A percentile compares a stretch with the other conserved stretches of the same genome.
Evolutionary conservation across 805 yeast species (phyloP).

Genomic region (Grigorovia jiainica): DNA sequence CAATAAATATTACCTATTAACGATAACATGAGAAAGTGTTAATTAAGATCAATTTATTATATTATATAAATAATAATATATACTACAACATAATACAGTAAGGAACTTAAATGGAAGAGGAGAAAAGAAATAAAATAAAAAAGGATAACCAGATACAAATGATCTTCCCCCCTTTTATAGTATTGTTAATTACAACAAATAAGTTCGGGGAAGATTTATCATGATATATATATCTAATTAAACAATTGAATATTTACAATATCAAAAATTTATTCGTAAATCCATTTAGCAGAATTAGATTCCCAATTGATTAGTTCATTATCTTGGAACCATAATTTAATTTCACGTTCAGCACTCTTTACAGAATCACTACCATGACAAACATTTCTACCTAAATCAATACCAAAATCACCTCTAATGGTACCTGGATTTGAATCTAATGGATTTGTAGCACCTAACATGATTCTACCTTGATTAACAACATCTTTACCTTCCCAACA

Average conservation of each 20-base stretch:
- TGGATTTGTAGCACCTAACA: constrained; percentile 99
- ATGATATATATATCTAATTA: too few relatives aligned
- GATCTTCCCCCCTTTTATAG: not conserved
- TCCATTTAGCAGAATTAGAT: constrained; percentile 76
- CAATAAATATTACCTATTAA: too few relatives aligned
- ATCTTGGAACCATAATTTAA: constrained; percentile 93
- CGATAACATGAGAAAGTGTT: too few relatives aligned
- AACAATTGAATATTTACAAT: not conserved
- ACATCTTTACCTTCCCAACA: constrained; percentile 99
- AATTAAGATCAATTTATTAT: too few relatives aligned
- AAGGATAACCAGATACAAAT: not conserved
- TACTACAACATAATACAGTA: too few relatives aligned
- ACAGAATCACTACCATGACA: constrained; percentile 99
- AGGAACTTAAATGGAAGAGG: not conserved
- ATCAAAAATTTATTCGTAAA: constrained; percentile 73
- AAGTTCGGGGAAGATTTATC: too few relatives aligned
- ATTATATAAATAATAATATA: too few relatives aligned
- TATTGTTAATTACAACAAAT: too few relatives aligned
- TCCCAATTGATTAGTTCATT: constrained; percentile 93
- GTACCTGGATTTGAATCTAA: constrained; percentile 96
- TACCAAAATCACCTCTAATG: constrained; percentile 98
- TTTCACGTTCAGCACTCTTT: constrained; percentile 94
- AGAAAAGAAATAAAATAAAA: not conserved
- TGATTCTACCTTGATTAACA: constrained; percentile 95
- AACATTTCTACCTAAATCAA: constrained; percentile 99